Evolutionary conservation across 2,329 filamentous ascomycete species (phyloP).

Genomic region (Knufia petricola): DNA sequence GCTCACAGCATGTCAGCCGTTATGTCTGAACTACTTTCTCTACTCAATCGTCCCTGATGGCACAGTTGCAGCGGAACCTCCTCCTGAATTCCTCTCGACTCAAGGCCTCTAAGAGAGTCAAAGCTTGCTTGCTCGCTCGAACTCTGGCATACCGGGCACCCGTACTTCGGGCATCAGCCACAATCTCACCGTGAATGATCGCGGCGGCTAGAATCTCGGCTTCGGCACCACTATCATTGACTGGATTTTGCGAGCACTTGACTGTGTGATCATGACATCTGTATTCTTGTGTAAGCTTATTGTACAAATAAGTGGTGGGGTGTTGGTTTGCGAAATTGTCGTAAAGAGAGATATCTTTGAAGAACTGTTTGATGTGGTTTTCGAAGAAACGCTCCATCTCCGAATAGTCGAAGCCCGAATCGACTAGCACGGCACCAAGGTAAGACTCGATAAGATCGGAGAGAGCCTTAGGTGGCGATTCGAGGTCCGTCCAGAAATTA

Average conservation of each 20-base stretch:
- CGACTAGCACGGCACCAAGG: constrained; percentile 83
- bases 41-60: constrained; percentile 13
- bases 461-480: constrained; percentile 46
- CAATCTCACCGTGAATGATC: constrained; percentile 40
- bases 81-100: constrained; percentile 49
- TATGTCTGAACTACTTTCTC: too few species aligned
- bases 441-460: constrained; percentile 85
- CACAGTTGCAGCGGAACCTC: constrained; percentile 40
- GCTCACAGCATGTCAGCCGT: too few species aligned
- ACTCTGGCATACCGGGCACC: constrained; percentile 67
- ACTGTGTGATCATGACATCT: constrained; percentile 52
- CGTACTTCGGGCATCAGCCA: constrained; percentile 52
- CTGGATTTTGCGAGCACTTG: constrained; percentile 23
- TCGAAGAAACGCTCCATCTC: constrained; percentile 69
- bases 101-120: constrained; percentile 39
- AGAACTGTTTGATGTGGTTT: constrained; percentile 64
- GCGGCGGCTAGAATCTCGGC: constrained; percentile 42
- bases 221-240: neutral
- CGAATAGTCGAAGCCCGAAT: constrained; percentile 67
- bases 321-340: constrained; percentile 81
- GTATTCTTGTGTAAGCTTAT: constrained; percentile 54
- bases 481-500: constrained; percentile 35
- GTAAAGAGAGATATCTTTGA: constrained; percentile 76
- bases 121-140: constrained; percentile 34
- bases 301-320: constrained; percentile 64